Evolutionary conservation across 768 basidiomycete species (phyloP).

Genomic region (Hortiboletus flavorubellus): DNA sequence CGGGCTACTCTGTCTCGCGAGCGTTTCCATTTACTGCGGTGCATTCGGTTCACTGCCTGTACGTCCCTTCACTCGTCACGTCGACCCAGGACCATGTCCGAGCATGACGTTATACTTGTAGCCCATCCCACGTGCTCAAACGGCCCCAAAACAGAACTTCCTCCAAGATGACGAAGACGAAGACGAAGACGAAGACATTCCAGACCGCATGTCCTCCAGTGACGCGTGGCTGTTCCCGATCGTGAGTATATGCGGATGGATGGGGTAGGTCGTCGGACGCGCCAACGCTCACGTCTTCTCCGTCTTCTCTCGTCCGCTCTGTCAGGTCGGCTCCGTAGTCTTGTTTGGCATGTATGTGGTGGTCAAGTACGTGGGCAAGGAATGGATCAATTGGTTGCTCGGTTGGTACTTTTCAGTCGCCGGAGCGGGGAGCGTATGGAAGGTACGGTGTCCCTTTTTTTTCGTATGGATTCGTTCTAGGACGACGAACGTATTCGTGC

Average conservation of each 20-base stretch:
- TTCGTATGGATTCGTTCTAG: not conserved
- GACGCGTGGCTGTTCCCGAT: conserved; percentile 79
- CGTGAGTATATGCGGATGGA: conserved; percentile 39
- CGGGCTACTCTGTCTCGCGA: conserved; percentile 65
- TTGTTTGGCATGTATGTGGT: conserved; percentile 67
- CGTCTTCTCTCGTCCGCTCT: not conserved
- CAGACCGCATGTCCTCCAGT: conserved; percentile 56
- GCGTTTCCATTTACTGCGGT: conserved; percentile 64
- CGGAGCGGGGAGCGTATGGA: conserved; percentile 67
- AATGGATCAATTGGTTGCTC: conserved; percentile 81
- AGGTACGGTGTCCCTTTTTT: conserved; percentile 32
- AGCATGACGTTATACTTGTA: conserved; percentile 2
- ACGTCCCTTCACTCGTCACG: conserved; percentile 22
- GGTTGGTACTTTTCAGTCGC: conserved; percentile 71
- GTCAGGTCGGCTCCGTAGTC: conserved; percentile 64
- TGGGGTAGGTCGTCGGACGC: not conserved
- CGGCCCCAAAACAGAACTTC: conserved; percentile 4
- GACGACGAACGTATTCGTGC: not conserved
- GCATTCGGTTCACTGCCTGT: conserved; percentile 68
- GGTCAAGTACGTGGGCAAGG: conserved; percentile 72
- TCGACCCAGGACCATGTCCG: not conserved
- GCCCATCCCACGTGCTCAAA: conserved; percentile 2
- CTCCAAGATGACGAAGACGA: conserved; percentile 44
- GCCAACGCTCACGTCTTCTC: not conserved
- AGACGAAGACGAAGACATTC: conserved; percentile 51